Conservation (phyloP, 23 red algal genomes). For the Agarophyton chilense region DNA sequence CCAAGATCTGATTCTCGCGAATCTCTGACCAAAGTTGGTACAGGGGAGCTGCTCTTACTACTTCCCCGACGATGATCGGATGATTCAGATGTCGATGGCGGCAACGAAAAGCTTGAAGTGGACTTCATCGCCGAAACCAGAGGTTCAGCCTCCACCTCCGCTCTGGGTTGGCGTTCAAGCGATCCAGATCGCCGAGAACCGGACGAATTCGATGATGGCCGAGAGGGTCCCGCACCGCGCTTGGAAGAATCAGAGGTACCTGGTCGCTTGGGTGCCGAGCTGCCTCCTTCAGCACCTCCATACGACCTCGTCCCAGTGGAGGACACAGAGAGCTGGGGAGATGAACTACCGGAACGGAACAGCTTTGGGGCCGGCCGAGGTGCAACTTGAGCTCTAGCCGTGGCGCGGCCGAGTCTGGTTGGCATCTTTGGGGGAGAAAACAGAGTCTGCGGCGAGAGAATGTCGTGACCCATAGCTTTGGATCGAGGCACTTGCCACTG, state of each 20-base stretch:
- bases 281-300: conserved; percentile 5
- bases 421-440: conserved; percentile 64
- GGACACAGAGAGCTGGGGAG: conserved; percentile 44
- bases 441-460: conserved; percentile 35
- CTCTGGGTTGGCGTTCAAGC: not conserved
- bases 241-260: not conserved
- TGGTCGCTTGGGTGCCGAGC: not conserved
- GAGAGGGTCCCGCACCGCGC: not conserved
- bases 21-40: not conserved
- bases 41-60: not conserved
- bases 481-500: conserved; percentile 46
- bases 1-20: not conserved
- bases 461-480: conserved; percentile 5
- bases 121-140: not conserved
- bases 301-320: conserved; percentile 34
- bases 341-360: conserved; percentile 25
- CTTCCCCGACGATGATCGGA: not conserved
- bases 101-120: conserved; percentile 20
- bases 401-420: conserved; percentile 23
- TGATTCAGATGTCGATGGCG: conserved; percentile 21
- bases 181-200: not conserved
- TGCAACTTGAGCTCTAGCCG: not conserved
- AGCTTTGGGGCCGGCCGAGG: conserved; percentile 18
- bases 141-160: not conserved
- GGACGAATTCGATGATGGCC: not conserved